Conservation (phyloP, 2,329 filamentous ascomycete species). For the Thelonectria olida region DNA sequence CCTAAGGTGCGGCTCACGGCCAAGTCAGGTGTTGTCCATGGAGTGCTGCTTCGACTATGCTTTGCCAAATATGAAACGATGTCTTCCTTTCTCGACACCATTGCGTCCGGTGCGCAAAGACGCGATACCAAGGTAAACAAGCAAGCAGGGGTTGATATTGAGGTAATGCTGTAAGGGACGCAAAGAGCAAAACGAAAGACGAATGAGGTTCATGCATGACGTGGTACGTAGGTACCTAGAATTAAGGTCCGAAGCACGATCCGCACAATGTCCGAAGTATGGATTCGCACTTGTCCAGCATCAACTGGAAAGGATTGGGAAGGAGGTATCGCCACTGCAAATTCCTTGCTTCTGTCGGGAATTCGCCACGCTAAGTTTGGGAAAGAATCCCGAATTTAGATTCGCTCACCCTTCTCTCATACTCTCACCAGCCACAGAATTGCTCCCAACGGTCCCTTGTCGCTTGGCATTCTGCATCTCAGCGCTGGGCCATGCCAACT, state of each 20-base stretch:
- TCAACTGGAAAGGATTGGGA: not conserved
- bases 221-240: not conserved
- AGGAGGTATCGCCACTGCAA: not conserved
- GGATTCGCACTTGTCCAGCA: not conserved
- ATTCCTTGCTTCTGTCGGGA: not conserved
- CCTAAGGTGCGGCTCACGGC: too few species aligned
- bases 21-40: too few species aligned
- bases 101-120: too few species aligned
- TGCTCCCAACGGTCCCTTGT: slow-evolving; percentile 5
- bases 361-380: not conserved
- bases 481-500: slow-evolving; percentile 15
- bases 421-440: slow-evolving; percentile 12
- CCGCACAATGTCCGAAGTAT: too few species aligned
- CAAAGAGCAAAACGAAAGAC: not conserved
- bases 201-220: not conserved
- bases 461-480: slow-evolving; percentile 6
- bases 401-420: too few species aligned
- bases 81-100: too few species aligned
- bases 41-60: too few species aligned
- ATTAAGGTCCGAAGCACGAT: not conserved
- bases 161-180: not conserved
- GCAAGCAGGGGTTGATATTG: not conserved
- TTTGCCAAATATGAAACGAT: too few species aligned
- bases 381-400: too few species aligned
- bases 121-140: not conserved